phyloP scores from a whole-genome alignment of 495 filamentous ascomycete species.

The Apodospora peruviana region DNA sequence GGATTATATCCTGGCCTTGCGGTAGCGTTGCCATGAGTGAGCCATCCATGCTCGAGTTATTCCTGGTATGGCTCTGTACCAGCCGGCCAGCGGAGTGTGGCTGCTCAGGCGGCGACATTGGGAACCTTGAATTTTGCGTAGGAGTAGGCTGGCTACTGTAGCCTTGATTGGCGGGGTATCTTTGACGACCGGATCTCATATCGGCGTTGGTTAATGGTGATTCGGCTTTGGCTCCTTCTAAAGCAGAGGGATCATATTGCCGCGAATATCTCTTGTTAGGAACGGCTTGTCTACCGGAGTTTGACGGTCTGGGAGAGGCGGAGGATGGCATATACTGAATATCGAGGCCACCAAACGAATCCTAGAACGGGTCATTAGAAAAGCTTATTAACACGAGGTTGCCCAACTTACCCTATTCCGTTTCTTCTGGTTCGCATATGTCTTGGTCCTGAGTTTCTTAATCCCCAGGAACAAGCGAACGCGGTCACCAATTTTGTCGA shows the following conservation, averaged over 20 bases:
- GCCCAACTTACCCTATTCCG: slow-evolving; percentile 69
- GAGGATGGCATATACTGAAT: slow-evolving; percentile 57
- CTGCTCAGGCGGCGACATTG: slow-evolving; percentile 31
- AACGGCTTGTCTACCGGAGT: slow-evolving; percentile 45
- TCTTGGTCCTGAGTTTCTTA: slow-evolving; percentile 82
- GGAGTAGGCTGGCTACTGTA: slow-evolving; percentile 27
- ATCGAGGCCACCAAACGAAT: slow-evolving; percentile 67
- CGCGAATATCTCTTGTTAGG: slow-evolving; percentile 72
- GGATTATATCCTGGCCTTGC: slow-evolving; percentile 72
- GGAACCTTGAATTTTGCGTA: slow-evolving; percentile 28
- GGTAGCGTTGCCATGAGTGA: slow-evolving; percentile 77
- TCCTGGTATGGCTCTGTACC: slow-evolving; percentile 47
- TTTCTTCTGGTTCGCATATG: slow-evolving; percentile 77
- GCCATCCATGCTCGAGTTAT: slow-evolving; percentile 71
- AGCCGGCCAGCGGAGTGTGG: slow-evolving; percentile 36
- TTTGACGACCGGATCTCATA: slow-evolving; percentile 32
- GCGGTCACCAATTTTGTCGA: slow-evolving; percentile 95
- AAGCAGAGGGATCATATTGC: slow-evolving; percentile 46
- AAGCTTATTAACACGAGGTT: slow-evolving; percentile 13
- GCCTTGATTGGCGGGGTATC: slow-evolving; percentile 36
- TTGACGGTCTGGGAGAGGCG: slow-evolving; percentile 58
- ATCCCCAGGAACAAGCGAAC: slow-evolving; percentile 91
- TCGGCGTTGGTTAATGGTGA: slow-evolving; percentile 63
- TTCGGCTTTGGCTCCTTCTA: slow-evolving; percentile 56
- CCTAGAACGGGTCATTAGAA: slow-evolving; percentile 36